These are phyloP conservation scores for Terfezia claveryi DNA, from an alignment of 495 filamentous ascomycete genomes.

Conservation along the genomic window DNA sequence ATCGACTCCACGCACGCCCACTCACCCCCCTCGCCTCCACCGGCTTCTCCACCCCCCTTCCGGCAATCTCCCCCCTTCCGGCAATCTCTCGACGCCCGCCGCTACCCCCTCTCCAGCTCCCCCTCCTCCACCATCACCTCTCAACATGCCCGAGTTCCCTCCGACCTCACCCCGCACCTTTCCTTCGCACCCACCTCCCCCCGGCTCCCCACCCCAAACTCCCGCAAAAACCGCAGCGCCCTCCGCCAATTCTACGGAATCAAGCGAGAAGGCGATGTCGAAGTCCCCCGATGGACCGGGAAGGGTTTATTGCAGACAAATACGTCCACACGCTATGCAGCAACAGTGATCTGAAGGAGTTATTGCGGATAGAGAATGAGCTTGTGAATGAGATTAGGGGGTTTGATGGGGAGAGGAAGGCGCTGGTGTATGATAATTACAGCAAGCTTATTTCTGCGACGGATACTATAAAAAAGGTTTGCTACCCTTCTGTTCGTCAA, in stretches of 20 bases:
- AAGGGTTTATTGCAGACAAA: constrained; percentile 31
- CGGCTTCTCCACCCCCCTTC: constrained; percentile 25
- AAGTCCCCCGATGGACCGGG: constrained; percentile 33
- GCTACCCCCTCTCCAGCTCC: constrained; percentile 34
- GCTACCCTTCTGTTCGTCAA: constrained; percentile 4
- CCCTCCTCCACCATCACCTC: constrained; percentile 37
- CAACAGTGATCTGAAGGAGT: constrained; percentile 38
- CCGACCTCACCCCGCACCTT: constrained; percentile 32
- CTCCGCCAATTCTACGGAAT: constrained; percentile 90
- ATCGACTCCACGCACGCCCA: constrained; percentile 25
- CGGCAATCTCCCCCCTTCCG: too few relatives aligned
- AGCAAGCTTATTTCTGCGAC: constrained; percentile 85
- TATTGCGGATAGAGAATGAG: constrained; percentile 40
- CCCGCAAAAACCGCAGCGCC: constrained; percentile 49
- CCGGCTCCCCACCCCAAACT: constrained; percentile 8
- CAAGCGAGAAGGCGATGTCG: constrained; percentile 28
- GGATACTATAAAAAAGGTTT: constrained; percentile 65
- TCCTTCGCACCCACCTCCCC: constrained; percentile 2
- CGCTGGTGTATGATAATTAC: constrained; percentile 95
- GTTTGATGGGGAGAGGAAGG: constrained; percentile 86
- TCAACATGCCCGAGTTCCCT: constrained; percentile 39
- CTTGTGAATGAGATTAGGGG: constrained; percentile 59
- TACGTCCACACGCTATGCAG: constrained; percentile 45
- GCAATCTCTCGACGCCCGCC: background rate
- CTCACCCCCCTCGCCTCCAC: constrained; percentile 33